Percentiles rank a stretch among this genome's conserved stretches.
These are phyloP conservation scores for Lactifluus piperatus DNA, from an alignment of 768 basidiomycete genomes.

Conservation along the genomic window DNA sequence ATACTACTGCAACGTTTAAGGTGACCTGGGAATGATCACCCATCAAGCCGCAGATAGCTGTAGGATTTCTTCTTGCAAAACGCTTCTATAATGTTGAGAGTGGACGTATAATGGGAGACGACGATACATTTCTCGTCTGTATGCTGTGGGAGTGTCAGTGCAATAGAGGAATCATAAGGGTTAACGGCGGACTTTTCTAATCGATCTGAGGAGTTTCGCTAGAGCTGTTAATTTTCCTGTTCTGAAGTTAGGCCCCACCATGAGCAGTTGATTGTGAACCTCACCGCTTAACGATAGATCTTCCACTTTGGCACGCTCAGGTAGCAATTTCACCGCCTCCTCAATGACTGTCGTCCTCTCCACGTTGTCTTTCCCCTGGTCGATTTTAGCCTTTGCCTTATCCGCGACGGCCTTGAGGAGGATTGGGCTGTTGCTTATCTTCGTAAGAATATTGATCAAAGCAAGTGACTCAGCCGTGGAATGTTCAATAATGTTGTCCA, in stretches of 20 bases:
- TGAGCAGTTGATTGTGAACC: background rate
- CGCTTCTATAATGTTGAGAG: slow-evolving; percentile 84
- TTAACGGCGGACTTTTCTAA: slow-evolving; percentile 42
- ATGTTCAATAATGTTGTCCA: slow-evolving; percentile 60
- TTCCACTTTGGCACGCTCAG: slow-evolving; percentile 48
- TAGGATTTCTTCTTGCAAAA: slow-evolving; percentile 73
- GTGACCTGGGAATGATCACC: slow-evolving; percentile 35
- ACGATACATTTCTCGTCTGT: slow-evolving; percentile 93
- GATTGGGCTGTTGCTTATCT: slow-evolving; percentile 90
- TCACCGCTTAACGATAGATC: slow-evolving; percentile 78
- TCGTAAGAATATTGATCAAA: slow-evolving; percentile 71
- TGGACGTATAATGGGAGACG: slow-evolving; percentile 95
- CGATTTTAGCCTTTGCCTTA: slow-evolving; percentile 38
- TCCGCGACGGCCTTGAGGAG: slow-evolving; percentile 74
- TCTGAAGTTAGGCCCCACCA: slow-evolving; percentile 8
- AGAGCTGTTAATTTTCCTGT: slow-evolving; percentile 70
- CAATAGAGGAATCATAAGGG: background rate
- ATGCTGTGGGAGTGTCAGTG: slow-evolving; percentile 30
- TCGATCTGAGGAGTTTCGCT: slow-evolving; percentile 47
- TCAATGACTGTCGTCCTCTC: slow-evolving; percentile 42
- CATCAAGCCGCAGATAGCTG: slow-evolving; percentile 80
- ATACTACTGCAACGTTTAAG: background rate
- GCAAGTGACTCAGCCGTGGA: slow-evolving; percentile 72
- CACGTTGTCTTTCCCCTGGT: slow-evolving; percentile 27
- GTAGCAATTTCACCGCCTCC: slow-evolving; percentile 56